phyloP scores from a whole-genome alignment of 1,139 yeast genomes.

The Blastobotrys elegans region DNA sequence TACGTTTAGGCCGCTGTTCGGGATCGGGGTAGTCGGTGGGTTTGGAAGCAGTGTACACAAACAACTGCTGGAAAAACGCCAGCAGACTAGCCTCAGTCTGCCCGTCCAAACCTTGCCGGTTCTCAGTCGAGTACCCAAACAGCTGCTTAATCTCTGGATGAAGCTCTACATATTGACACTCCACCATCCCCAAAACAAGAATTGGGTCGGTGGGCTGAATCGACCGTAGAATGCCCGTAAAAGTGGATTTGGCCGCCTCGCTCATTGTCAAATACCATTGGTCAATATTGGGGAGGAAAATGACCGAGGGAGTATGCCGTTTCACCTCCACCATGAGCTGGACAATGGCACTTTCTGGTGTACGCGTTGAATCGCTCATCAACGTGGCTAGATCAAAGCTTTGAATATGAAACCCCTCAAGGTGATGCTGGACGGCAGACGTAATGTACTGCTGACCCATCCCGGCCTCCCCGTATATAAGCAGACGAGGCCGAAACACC shows the following conservation, averaged over 20 bases:
- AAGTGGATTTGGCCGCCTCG: constrained; percentile 64
- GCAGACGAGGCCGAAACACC: constrained; percentile 74
- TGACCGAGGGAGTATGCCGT: constrained; percentile 83
- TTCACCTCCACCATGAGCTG: constrained; percentile 85
- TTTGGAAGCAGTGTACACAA: constrained; percentile 54
- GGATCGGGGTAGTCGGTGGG: constrained; percentile 50
- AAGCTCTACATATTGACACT: constrained; percentile 39
- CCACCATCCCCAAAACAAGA: constrained; percentile 73
- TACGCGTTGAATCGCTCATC: constrained; percentile 73
- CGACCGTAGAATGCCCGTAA: constrained; percentile 63
- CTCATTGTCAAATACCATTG: constrained; percentile 70
- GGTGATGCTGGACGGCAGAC: constrained; percentile 70
- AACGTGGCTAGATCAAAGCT: constrained; percentile 74
- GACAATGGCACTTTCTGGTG: constrained; percentile 80
- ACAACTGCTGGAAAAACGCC: constrained; percentile 52
- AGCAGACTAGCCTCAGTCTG: constrained; percentile 44
- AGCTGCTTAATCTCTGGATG: constrained; percentile 39
- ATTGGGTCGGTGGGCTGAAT: constrained; percentile 70
- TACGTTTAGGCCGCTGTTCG: constrained; percentile 36
- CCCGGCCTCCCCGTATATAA: constrained; percentile 72
- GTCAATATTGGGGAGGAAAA: constrained; percentile 80
- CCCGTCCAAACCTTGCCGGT: constrained; percentile 45
- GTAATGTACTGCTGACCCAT: constrained; percentile 86
- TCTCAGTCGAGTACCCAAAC: constrained; percentile 51
- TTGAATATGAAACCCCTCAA: constrained; percentile 91